Evolutionary conservation across 2,329 filamentous ascomycete genomes (phyloP), one percentile per base, ranked within the genome.

Genomic region (Arthroderma uncinatum): DNA sequence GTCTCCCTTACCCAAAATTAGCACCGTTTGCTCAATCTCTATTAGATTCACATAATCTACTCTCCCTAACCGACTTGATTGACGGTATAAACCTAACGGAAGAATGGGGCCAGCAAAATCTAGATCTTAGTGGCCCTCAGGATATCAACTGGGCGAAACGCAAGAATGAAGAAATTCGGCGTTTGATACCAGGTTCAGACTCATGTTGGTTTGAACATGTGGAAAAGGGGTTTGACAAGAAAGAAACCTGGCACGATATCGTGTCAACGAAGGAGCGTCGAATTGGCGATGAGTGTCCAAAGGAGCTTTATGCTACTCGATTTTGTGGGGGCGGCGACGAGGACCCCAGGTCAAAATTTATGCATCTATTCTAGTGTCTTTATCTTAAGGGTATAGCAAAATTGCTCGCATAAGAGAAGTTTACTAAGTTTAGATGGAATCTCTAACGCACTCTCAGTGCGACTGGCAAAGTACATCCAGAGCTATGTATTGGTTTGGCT

Each of bases 21-120:
- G n/a, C 52, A 9, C 53, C 54, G 16, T 63, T 56, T 47, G 62
- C 55, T 19, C 61, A 65, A 44, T 62, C 61, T 44, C 50, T 64
- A 12, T 48, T 66, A 10, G 64, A 65, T 52, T 59, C 57, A 1
- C 56, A 56, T 42, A 58, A 60, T 30, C 23, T 57, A 4, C 37
- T 61, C 1, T 60, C 63, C 25, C 54, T 64, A 9, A 57, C 59
- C 16, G 62, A 65, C 30, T 53, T 66, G 10, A 23, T 64, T 21
- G 64, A 64, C 48, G 62, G 55, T n/a, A 61, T 60, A 59, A 55
- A 63, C 53, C 47, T 64, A 9, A 60, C 57, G 16, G 53, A 39
- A 4, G 58, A 55, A 37, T 56, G 62, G 64, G 53, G 47, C 44
- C 33, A 60, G 54, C n/a, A 66, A 64, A 55, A 63, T 23, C 37